Evolutionary conservation across 2,329 filamentous ascomycete species (phyloP), one percentile per base, ranked within the genome.

Genomic region (Alternaria incomplexa): DNA sequence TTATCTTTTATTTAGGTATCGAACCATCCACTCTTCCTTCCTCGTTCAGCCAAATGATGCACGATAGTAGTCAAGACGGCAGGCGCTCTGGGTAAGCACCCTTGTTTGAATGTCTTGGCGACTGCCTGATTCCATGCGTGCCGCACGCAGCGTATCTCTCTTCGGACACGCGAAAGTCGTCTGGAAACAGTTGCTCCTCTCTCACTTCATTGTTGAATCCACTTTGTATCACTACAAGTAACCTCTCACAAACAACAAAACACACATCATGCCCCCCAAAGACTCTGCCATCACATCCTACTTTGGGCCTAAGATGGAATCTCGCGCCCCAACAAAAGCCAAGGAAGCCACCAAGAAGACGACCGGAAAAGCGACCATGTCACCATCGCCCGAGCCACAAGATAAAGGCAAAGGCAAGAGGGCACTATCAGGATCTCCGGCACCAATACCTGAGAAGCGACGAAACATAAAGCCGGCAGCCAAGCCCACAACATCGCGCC

Each of bases 241-340:
- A 52, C 22, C 11, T 32, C 5, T 23, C 10, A 22, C 3, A 1
- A 32, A 15, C 30, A 26, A 47, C 7, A 53, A 13, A 43, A 13
- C 15, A 22, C 17, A 54, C 30, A 52, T 8, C 30, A 52, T 40
- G 30, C 13, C 48, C 4, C 12, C 25, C 30, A 30, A 58, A 17
- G 54, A 54, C 26, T 36, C 51, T 15, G 40, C 28, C 48, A 63
- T 63, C 13, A 56, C 52, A 25, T 46, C 56, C 15, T 63, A 54
- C 44, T 57, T 57, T 48, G 40, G 20, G 13, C 20, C 60, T 17
- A 63, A 55, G 25, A 43, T 22, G 40, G 5, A 36, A 22, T 32
- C 10, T 32, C 20, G 6, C 7, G 15, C 28, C 8, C 15, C 13
- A 12, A 7, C 48, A n/a, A 44, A 28, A 17, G 3, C 44, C 12